A percentile compares a stretch with the other conserved stretches of the same genome.
phyloP scores from a whole-genome alignment of 495 filamentous ascomycete species.

The Emericellopsis terricola region DNA sequence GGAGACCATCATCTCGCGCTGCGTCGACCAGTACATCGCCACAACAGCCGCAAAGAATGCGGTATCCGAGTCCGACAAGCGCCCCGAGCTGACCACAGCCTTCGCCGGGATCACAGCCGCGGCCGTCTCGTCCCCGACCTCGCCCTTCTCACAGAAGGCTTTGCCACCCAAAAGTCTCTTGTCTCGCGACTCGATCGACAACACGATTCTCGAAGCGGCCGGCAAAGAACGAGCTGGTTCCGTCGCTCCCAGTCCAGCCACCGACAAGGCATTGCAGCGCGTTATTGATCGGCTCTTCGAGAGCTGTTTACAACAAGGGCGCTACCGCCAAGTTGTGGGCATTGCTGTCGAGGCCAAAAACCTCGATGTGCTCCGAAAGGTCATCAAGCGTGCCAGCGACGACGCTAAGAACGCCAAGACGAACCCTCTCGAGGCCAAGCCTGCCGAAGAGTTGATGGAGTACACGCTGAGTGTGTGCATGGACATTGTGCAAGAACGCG shows the following conservation, averaged over 20 bases:
- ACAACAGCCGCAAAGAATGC: slow-evolving; percentile 53
- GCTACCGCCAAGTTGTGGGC: slow-evolving; percentile 94
- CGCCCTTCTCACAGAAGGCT: slow-evolving; percentile 81
- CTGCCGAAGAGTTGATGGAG: slow-evolving; percentile 87
- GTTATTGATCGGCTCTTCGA: slow-evolving; percentile 85
- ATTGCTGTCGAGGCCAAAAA: slow-evolving; percentile 94
- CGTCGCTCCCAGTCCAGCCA: slow-evolving; percentile 24
- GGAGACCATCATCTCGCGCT: slow-evolving; percentile 96
- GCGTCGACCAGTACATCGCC: slow-evolving; percentile 92
- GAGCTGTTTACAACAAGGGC: slow-evolving; percentile 66
- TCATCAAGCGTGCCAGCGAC: slow-evolving; percentile 65
- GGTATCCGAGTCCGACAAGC: slow-evolving; percentile 26
- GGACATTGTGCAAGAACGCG: slow-evolving; percentile 89
- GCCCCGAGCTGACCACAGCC: slow-evolving; percentile 54
- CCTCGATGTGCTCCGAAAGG: slow-evolving; percentile 69
- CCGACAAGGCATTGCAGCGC: slow-evolving; percentile 53
- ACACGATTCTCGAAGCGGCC: slow-evolving; percentile 39
- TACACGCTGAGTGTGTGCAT: slow-evolving; percentile 94
- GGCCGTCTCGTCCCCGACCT: slow-evolving; percentile 67
- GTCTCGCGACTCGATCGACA: slow-evolving; percentile 44
- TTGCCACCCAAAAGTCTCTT: slow-evolving; percentile 86
- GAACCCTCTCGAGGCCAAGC: slow-evolving; percentile 23
- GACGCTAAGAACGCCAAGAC: slow-evolving; percentile 55
- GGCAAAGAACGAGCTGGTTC: slow-evolving; percentile 34
- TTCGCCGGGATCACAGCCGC: slow-evolving; percentile 46